phyloP scores from a whole-genome alignment of 345 rosid genomes.

The Noccaea bulbosa region DNA sequence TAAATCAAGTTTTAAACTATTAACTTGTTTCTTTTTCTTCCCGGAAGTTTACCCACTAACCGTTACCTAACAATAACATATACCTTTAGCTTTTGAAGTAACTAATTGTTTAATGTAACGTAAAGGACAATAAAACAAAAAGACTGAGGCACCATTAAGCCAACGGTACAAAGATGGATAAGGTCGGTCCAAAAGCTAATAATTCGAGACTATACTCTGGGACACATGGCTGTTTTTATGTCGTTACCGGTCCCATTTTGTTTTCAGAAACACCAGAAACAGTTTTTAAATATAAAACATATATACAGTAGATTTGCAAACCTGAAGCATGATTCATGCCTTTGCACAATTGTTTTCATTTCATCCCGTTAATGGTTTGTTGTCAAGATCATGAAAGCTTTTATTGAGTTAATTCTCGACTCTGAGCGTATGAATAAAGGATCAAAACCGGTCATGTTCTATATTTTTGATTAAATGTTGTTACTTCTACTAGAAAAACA shows the following conservation, averaged over 20 bases:
- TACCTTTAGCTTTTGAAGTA: slow-evolving; percentile 15
- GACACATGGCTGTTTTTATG: slow-evolving; percentile 37
- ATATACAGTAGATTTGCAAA: not conserved
- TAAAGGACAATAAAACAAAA: slow-evolving; percentile 28
- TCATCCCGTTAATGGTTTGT: not conserved
- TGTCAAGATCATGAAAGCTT: not conserved
- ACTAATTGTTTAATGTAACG: slow-evolving; percentile 1
- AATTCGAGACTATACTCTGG: slow-evolving; percentile 31
- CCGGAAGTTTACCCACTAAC: slow-evolving; percentile 32
- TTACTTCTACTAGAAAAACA: too few relatives aligned
- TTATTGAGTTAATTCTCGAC: not conserved
- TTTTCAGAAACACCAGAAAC: slow-evolving; percentile 7
- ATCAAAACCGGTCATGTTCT: not conserved
- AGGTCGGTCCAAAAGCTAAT: slow-evolving; percentile 43
- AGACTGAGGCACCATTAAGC: slow-evolving; percentile 13
- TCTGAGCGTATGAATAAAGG: not conserved
- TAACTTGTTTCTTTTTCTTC: not conserved
- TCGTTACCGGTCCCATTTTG: slow-evolving; percentile 33
- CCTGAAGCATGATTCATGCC: slow-evolving; percentile 13
- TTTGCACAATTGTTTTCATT: slow-evolving; percentile 3
- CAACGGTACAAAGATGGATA: slow-evolving; percentile 38
- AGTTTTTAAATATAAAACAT: not conserved
- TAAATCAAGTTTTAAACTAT: slow-evolving; percentile 4
- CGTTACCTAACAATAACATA: slow-evolving; percentile 30
- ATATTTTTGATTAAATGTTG: not conserved